Base-by-base conservation (phyloP, 768 basidiomycete genomes). In the Hortiboletus flavorubellus region DNA sequence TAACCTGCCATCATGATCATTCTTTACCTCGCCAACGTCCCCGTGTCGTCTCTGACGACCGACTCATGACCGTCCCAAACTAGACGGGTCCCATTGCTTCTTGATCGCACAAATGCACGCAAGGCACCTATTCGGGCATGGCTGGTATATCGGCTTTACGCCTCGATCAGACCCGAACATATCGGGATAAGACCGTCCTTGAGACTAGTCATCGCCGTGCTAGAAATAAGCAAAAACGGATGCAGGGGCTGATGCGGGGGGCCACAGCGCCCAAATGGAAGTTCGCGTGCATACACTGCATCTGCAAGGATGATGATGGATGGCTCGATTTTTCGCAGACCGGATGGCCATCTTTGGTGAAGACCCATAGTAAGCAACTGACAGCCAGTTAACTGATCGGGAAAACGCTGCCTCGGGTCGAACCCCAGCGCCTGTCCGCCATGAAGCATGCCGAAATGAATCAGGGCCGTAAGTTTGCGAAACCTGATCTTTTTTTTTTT, bases 361-460 rank as follows among this genome's bases (percentile, higher is more conserved):
- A 50, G 41, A 53, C 26, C 26, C 29, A 38, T 34, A 41, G 41
- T 11, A 44, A 46, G 46, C 43, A 48, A 15, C 21, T 11, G 43
- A 15, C 34, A 52, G 39, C n/a, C 43, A 40, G 18, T 56, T 26
- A 26, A 61, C 54, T 9, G 49, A 62, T 64, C 56, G 49, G 62
- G 60, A 51, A 64, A 59, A 41, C n/a, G 6, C 40, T 49, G 43
- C 58, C 51, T 68, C 46, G 58, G 56, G 58, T 42, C 30, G 53
- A 58, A 54, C 38, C 29, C 2, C 26, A 54, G 50, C 47, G 42
- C 52, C 38, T 45, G 47, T 54, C 64, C 61, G 62, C 59, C 7
- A 49, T 51, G 21, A 57, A 53, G 51, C 7, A 55, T 54, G 57
- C 67, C 67, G 67, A 68, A 68, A 68, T 68, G 68, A 69, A 63